Conservation (phyloP, 257 asterid genomes). For the Sherardia arvensis region DNA sequence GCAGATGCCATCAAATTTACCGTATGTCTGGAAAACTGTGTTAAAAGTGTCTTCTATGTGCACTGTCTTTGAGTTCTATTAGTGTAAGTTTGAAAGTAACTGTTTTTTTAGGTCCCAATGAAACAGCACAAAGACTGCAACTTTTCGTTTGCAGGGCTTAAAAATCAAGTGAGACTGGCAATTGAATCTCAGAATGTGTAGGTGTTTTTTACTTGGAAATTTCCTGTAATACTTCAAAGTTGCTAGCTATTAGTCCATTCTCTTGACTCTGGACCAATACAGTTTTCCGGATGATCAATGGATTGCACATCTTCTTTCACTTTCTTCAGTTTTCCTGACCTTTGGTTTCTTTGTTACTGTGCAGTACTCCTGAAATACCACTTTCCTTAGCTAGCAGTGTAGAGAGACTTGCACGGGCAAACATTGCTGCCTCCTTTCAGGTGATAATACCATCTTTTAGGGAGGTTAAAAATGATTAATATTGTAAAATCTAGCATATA, state of each 20-base stretch:
- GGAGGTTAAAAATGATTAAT: too few relatives aligned
- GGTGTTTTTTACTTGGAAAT: conserved; percentile 10
- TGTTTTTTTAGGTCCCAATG: conserved; percentile 77
- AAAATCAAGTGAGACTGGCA: conserved; percentile 96
- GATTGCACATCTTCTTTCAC: not conserved
- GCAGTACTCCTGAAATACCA: conserved; percentile 71
- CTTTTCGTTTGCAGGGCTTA: conserved; percentile 96
- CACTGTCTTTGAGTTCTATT: too few relatives aligned
- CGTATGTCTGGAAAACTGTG: conserved; percentile 30
- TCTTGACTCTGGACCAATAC: not conserved
- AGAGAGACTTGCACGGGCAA: conserved; percentile 80
- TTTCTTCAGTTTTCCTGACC: not conserved
- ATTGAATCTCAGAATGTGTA: conserved; percentile 86
- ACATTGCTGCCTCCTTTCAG: conserved; percentile 98
- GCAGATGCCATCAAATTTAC: conserved; percentile 55
- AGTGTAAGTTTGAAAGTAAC: conserved; percentile 14
- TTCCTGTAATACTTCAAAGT: not conserved
- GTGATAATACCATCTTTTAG: conserved; percentile 16
- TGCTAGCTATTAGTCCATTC: conserved; percentile 3
- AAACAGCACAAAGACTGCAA: conserved; percentile 94
- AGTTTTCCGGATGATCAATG: not conserved
- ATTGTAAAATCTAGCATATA: not conserved
- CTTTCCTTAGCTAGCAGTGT: conserved; percentile 55
- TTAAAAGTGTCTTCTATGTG: not conserved
- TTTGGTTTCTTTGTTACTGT: conserved; percentile 3